Evolutionary conservation across 1,284 basidiomycete species (phyloP), one percentile per base, ranked within the genome.

Genomic region (Marasmius sp.): DNA sequence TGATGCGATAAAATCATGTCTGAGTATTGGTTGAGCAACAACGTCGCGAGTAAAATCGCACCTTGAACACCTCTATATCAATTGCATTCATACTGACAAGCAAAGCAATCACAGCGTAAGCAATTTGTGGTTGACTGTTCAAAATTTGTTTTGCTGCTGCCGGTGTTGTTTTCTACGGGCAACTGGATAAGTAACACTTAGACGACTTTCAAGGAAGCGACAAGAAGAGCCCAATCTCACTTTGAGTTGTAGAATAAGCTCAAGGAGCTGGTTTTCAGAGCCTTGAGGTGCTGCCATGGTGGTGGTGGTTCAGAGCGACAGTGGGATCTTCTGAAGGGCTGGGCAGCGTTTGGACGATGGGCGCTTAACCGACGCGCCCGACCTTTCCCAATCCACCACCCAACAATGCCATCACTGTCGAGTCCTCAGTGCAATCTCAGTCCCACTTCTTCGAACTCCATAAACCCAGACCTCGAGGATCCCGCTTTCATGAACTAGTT

Each of bases 11-110:
- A 51, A 27, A 2, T 27, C 5, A 27, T 5, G 27, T 27, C 27
- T 27, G 39, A 43, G 14, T 27, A 12, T 41, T 5, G 7, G 48
- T 18, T 33, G 14, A 48, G 50, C 12, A 41, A 38, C 14, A 16
- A 56, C 38, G 47, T 45, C 37, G 9, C 59, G 60, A 50, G 43
- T 20, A 27, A 50, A 36, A 49, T 20, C 48, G 12, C 11, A 90
- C 90, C 77, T 90, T 87, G 61, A 91, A 83, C 7, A 89, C 87
- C 49, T 91, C 87, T 58, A 88, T 78, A 61, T 90, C 85, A 43
- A 92, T 80, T 0, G 88, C 87, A 61, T 87, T 86, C 75, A 92
- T 84, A 62, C 84, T 85, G 16, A 89, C 87, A 88, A 92, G 90
- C 45, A 91, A 82, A 1, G 82, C 80, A 62, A 92, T 87, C 0